Conservation (phyloP, 148 eudicot species). For the Rhododendron kiyosumense region DNA sequence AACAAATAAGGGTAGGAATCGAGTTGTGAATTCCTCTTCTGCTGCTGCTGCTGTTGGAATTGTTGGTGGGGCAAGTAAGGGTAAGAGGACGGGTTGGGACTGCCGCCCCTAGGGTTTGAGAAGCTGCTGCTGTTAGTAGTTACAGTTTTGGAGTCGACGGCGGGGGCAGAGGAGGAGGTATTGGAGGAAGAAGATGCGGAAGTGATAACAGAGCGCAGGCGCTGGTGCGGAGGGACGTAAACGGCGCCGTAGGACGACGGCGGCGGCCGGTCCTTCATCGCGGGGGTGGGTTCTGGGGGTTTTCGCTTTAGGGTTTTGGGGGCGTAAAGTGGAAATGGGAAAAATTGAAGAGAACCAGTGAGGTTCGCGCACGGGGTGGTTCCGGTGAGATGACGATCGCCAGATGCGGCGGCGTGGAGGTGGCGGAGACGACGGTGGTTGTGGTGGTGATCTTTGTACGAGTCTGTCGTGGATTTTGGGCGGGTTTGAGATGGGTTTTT, state of each 20-base stretch:
- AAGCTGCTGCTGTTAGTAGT: conserved; percentile 5
- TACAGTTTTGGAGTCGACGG: conserved; percentile 6
- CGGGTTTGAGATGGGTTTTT: no score
- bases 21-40: conserved; percentile 19
- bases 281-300: conserved; percentile 2
- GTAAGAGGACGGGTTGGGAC: conserved; percentile 5
- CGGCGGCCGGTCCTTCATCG: conserved; percentile 8
- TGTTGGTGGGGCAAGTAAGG: conserved; percentile 27
- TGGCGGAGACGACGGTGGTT: not conserved
- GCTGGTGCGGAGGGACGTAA: conserved; percentile 90
- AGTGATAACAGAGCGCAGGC: conserved; percentile 49
- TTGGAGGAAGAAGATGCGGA: conserved; percentile 33
- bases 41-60: conserved; percentile 23
- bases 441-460: not conserved
- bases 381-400: not conserved
- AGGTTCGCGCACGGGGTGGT: conserved; percentile 14
- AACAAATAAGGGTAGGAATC: conserved; percentile 1
- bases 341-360: conserved; percentile 22
- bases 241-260: conserved; percentile 23
- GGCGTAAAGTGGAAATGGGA: not conserved
- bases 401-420: not conserved
- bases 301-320: conserved; percentile 25
- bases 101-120: conserved; percentile 14
- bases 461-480: not conserved
- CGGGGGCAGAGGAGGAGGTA: conserved; percentile 17